Evolutionary conservation across 2,329 filamentous ascomycete species (phyloP), one percentile per base, ranked within the genome.

Genomic region (Penicillium janthinellum): DNA sequence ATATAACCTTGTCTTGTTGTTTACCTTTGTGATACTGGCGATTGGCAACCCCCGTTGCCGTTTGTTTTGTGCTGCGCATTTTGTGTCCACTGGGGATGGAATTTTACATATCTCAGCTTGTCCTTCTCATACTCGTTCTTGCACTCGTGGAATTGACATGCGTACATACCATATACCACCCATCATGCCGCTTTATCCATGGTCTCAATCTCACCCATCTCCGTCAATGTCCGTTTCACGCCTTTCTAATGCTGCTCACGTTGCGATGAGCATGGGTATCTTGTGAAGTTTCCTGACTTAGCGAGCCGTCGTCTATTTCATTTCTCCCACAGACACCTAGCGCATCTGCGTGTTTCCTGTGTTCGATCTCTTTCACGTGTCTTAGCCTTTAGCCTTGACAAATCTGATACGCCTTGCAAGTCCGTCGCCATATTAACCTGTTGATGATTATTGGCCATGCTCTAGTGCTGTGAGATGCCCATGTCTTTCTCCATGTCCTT

Each of bases 151-250:
- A 59, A 64, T 59, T 61, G 59, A 64, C 62, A 61, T 54, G 56
- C 64, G 66, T 68, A 69, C 65, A 68, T 69, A 69, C 62, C 58
- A 65, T 67, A 61, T 49, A 56, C 54, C 44, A 52, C 53, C 25
- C n/a, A 51, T 20, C 49, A 52, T n/a, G 3, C 31, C 17, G 14
- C 28, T 45, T 25, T n/a, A n/a, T 49, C n/a, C 31, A 35, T 35
- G 47, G 31, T 8, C 28, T 49, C 31, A 10, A n/a, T 8, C 28
- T 49, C 31, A n/a, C 22, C 42, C 22, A 28, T 28, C 10, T n/a
- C 42, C 31, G 47, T 49, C 28, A 25, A 17, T 20, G 47, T 49
- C 28, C 47, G 47, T 49, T 31, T 49, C 25, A 10, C 22, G 39
- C n/a, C 22, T 31, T 57, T 53, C 37, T 64, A 57, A 60, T 41